Percentiles rank a stretch among this genome's conserved stretches.
Conservation (phyloP, 192 early-diverging fungal species). For the Jimgerdemannia flammicorona region DNA sequence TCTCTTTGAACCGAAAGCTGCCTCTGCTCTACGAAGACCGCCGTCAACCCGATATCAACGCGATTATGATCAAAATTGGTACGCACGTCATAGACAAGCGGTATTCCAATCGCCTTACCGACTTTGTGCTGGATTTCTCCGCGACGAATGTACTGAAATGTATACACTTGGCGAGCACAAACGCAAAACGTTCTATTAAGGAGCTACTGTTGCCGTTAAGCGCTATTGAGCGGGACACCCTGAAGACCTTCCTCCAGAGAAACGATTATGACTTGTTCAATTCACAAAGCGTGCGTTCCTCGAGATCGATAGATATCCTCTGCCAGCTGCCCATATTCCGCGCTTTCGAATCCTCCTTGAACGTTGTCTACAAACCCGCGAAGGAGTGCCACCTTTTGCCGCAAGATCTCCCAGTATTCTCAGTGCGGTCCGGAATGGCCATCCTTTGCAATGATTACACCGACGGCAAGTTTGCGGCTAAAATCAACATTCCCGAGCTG, state of each 20-base stretch:
- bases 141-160: not conserved
- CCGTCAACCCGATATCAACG: not conserved
- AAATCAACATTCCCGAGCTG: not conserved
- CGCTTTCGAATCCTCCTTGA: not conserved
- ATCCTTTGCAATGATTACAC: not conserved
- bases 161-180: not conserved
- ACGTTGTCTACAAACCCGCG: not conserved
- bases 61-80: not conserved
- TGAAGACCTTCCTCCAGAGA: not conserved
- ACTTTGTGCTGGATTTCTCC: not conserved
- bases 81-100: not conserved
- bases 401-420: not conserved
- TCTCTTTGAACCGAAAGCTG: not conserved
- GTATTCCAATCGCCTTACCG: not conserved
- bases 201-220: not conserved
- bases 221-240: not conserved
- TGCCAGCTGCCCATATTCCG: not conserved
- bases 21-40: not conserved
- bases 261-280: not conserved
- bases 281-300: not conserved
- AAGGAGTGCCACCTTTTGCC: not conserved
- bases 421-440: not conserved
- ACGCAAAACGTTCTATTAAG: not conserved
- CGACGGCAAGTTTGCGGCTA: not conserved
- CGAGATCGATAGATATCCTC: not conserved